A percentile compares a stretch with the other conserved stretches of the same genome.
These are phyloP conservation scores for Grigorovia transvaalensis DNA, from an alignment of 805 yeast species.

Conservation along the genomic window DNA sequence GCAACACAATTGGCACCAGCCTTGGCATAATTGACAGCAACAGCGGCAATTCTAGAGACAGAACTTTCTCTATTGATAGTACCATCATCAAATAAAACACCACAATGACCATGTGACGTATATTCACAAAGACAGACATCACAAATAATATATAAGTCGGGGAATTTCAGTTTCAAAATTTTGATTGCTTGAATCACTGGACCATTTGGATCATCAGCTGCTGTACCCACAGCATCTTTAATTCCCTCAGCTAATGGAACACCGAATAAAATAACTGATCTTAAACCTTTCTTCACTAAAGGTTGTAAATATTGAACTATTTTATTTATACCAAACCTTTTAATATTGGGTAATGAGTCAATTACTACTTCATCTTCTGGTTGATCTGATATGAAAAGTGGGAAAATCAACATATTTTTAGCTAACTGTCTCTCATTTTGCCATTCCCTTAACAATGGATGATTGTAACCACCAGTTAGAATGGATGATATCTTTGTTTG, in stretches of 20 bases:
- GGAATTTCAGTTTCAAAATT: constrained; percentile 53
- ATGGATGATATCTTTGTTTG: constrained; percentile 62
- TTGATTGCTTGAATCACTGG: constrained; percentile 82
- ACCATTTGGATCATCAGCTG: constrained; percentile 93
- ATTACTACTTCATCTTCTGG: constrained; percentile 72
- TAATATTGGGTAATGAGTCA: constrained; percentile 77
- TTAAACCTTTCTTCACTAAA: constrained; percentile 70
- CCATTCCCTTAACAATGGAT: constrained; percentile 84
- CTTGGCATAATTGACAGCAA: constrained; percentile 86
- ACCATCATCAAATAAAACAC: constrained; percentile 81
- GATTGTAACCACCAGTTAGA: constrained; percentile 89
- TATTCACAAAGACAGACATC: constrained; percentile 97
- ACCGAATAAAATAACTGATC: constrained; percentile 84
- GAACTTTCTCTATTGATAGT: constrained; percentile 62
- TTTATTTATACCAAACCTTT: constrained; percentile 74
- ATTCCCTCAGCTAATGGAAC: constrained; percentile 67
- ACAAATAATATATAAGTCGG: constrained; percentile 77
- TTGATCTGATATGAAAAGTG: constrained; percentile 72
- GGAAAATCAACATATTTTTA: constrained; percentile 87
- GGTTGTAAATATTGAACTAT: constrained; percentile 59
- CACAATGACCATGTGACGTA: constrained; percentile 97
- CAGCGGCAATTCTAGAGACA: constrained; percentile 80
- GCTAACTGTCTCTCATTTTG: constrained; percentile 75
- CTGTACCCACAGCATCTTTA: constrained; percentile 74
- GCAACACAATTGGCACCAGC: constrained; percentile 97